These are phyloP conservation scores for Capsella bursapastoris DNA, from an alignment of 345 rosid species.

Conservation along the genomic window DNA sequence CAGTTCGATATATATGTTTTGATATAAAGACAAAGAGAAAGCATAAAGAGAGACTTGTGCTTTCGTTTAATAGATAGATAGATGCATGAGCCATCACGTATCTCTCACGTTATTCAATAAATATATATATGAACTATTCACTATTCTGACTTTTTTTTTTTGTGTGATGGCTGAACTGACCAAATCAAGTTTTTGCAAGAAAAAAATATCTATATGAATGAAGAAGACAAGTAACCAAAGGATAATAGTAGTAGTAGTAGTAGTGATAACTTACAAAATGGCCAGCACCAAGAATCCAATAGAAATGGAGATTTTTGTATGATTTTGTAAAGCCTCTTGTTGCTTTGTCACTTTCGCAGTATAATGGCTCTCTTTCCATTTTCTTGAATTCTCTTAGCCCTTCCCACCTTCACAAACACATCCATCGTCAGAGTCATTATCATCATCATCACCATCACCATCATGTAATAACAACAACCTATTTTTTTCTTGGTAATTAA, in stretches of 20 bases:
- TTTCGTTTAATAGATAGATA: constrained; percentile 19
- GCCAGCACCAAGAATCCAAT: constrained; percentile 97
- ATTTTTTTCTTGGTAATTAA: too few relatives aligned
- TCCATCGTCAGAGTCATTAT: too few relatives aligned
- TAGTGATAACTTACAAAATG: constrained; percentile 75
- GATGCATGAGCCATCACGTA: constrained; percentile 24
- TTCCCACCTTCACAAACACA: constrained; percentile 66
- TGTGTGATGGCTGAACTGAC: constrained; percentile 3
- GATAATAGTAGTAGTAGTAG: not conserved
- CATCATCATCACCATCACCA: constrained; percentile 22
- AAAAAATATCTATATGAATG: not conserved
- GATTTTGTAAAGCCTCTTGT: constrained; percentile 79
- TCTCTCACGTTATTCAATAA: constrained; percentile 34
- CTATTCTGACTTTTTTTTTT: not conserved
- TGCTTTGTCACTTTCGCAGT: constrained; percentile 52
- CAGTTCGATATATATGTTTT: constrained; percentile 4
- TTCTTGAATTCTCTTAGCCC: constrained; percentile 56
- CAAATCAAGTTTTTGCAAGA: not conserved
- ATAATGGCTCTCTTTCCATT: constrained; percentile 56
- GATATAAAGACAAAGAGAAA: constrained; percentile 8
- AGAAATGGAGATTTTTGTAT: constrained; percentile 74
- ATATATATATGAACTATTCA: constrained; percentile 4
- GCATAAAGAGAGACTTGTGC: constrained; percentile 32
- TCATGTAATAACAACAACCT: not conserved
- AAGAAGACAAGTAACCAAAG: constrained; percentile 12